Percentiles rank a stretch among this genome's conserved stretches.
Evolutionary conservation across 495 filamentous ascomycete genomes (phyloP).

Genomic region (Clavariopsis aquatica): DNA sequence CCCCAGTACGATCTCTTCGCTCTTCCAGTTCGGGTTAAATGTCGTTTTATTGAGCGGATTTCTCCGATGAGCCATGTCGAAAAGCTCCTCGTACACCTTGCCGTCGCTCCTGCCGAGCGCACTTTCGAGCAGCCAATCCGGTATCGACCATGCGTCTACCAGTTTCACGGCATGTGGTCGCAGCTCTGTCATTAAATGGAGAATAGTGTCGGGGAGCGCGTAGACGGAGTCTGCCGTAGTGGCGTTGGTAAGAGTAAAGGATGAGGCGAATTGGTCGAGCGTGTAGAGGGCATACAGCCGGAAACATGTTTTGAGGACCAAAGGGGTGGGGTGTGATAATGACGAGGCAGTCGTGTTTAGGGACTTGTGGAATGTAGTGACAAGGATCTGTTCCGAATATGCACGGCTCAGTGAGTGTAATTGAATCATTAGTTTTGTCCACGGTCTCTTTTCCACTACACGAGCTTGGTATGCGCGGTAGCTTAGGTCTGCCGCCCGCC

Average conservation of each 20-base stretch:
- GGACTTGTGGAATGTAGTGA: slow-evolving; percentile 48
- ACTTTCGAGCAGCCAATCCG: slow-evolving; percentile 53
- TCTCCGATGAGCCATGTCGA: slow-evolving; percentile 50
- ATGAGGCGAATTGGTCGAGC: slow-evolving; percentile 45
- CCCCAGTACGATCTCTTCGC: slow-evolving; percentile 54
- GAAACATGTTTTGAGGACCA: slow-evolving; percentile 46
- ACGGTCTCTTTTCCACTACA: slow-evolving; percentile 49
- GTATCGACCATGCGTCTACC: slow-evolving; percentile 53
- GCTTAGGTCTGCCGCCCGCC: slow-evolving; percentile 48
- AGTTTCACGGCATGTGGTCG: slow-evolving; percentile 53
- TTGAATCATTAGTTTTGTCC: slow-evolving; percentile 52
- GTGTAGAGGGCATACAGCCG: slow-evolving; percentile 51
- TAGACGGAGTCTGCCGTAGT: slow-evolving; percentile 44
- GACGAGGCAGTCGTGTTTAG: slow-evolving; percentile 32
- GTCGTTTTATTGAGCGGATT: slow-evolving; percentile 53
- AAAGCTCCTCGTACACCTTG: slow-evolving; percentile 54
- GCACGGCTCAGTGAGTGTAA: slow-evolving; percentile 52
- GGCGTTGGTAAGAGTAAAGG: slow-evolving; percentile 47
- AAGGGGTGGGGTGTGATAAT: slow-evolving; percentile 33
- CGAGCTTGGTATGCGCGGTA: slow-evolving; percentile 50
- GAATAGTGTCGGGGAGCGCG: slow-evolving; percentile 43
- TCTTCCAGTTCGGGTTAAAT: slow-evolving; percentile 54
- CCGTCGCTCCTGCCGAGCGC: slow-evolving; percentile 53
- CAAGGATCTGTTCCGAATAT: slow-evolving; percentile 53
- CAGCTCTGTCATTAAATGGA: slow-evolving; percentile 48